These are phyloP conservation scores for Acanthamoeba healyi DNA, from an alignment of 208 protist species.

Conservation along the genomic window DNA sequence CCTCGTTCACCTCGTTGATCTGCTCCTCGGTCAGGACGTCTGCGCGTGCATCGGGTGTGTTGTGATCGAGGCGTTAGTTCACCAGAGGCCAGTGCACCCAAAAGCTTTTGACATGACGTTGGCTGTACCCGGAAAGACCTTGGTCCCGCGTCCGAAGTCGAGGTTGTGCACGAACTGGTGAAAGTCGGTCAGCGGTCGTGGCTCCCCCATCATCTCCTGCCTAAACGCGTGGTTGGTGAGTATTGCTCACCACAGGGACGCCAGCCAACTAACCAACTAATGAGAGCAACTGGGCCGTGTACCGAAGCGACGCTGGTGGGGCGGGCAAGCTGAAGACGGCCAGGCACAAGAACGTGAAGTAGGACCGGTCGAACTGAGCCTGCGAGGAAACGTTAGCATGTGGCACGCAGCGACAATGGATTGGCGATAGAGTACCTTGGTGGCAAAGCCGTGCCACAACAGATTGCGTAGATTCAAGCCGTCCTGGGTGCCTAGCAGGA, in stretches of 20 bases:
- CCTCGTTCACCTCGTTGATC: not conserved
- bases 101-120: too few species aligned
- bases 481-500: conserved; percentile 33
- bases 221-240: too few species aligned
- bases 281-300: not conserved
- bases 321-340: conserved; percentile 35
- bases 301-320: not conserved
- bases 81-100: too few species aligned
- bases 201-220: not conserved
- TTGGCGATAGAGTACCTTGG: not conserved
- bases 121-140: conserved; percentile 18
- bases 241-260: too few species aligned
- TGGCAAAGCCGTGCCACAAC: conserved; percentile 63
- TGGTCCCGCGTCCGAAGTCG: conserved; percentile 46
- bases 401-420: not conserved
- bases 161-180: conserved; percentile 14
- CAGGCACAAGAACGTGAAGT: conserved; percentile 64
- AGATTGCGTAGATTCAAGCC: conserved; percentile 60
- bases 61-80: too few species aligned
- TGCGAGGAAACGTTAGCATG: too few species aligned
- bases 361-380: conserved; percentile 29
- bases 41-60: not conserved
- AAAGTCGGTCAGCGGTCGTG: conserved; percentile 28
- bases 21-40: not conserved
- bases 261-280: too few species aligned